Conservation (phyloP, 129 eudicot genomes). For the Flaveria bidentis region DNA sequence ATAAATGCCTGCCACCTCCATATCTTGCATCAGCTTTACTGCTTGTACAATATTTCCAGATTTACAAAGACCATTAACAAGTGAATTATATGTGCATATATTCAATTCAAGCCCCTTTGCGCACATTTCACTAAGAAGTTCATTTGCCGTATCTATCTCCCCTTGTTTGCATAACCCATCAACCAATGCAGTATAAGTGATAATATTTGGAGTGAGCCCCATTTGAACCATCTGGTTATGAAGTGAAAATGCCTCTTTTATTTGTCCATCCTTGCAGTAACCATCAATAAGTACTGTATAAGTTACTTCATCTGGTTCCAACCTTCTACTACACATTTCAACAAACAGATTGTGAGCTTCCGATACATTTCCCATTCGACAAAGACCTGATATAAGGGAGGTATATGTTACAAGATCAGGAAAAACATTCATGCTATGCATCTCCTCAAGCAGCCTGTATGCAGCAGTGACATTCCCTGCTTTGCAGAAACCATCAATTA, state of each 20-base stretch:
- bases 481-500: conserved; percentile 83
- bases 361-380: conserved; percentile 56
- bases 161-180: conserved; percentile 94
- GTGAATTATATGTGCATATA: conserved; percentile 75
- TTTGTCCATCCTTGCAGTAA: conserved; percentile 80
- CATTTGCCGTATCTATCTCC: conserved; percentile 81
- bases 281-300: conserved; percentile 85
- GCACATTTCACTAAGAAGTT: conserved; percentile 73
- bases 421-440: conserved; percentile 52
- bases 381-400: conserved; percentile 68
- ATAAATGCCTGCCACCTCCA: conserved; percentile 63
- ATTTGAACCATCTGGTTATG: conserved; percentile 82
- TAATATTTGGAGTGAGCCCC: conserved; percentile 75
- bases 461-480: conserved; percentile 57
- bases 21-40: conserved; percentile 65
- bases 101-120: conserved; percentile 80
- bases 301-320: conserved; percentile 70
- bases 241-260: conserved; percentile 71
- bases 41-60: conserved; percentile 67
- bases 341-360: conserved; percentile 64
- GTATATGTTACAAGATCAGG: conserved; percentile 77
- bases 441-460: conserved; percentile 55
- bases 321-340: conserved; percentile 59
- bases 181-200: conserved; percentile 81
- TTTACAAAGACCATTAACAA: conserved; percentile 88